Evolutionary conservation across 176 grass and related monocot genomes (phyloP), one percentile per base, ranked within the genome.

Genomic region (Ensete glaucum): DNA sequence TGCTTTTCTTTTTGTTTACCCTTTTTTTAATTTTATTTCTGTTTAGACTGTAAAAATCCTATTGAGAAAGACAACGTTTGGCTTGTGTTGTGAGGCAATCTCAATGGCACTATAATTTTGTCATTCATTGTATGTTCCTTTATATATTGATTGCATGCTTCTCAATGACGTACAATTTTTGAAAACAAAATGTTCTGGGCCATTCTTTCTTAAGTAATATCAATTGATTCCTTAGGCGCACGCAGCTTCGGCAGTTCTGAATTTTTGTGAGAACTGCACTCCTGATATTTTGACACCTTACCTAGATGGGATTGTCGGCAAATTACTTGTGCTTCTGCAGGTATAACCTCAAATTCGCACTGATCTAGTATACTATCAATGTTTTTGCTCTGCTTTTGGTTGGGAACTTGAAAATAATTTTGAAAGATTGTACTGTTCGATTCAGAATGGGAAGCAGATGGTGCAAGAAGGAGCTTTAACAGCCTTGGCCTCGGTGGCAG

Each of bases 391-490:
- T n/a, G 15, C 13, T 50, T n/a, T 50, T 29, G 2, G 24, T 21
- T 8, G 34, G 13, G 16, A 11, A 20, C 2, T 20, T 50, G 27
- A 10, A 43, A 10, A 70, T 70, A 50, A 70, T 9, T 51, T 15
- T 50, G 6, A 51, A 70, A 43, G 5, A 43, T 43, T 70, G 29
- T 9, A 21, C 51, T 83, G 50, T 68, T n/a, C 71, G 26, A 54
- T 83, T 73, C 75, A 96, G 88, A 99, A 95, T 62, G 96, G 91
- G 56, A 99, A 99, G 83, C 96, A 95, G 84, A 95, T 99, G 96
- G 96, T 99, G 74, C 96, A 99, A 85, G 96, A 99, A 79, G 96
- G 88, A 72, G 91, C 96, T 72, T 82, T 99, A 65, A 99, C 96
- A 52, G 96, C 96, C 78, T 86, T 99, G 80, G 91, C 96, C 57